phyloP scores from a whole-genome alignment of 1,284 basidiomycete genomes.

The Stereum hirsutum region DNA sequence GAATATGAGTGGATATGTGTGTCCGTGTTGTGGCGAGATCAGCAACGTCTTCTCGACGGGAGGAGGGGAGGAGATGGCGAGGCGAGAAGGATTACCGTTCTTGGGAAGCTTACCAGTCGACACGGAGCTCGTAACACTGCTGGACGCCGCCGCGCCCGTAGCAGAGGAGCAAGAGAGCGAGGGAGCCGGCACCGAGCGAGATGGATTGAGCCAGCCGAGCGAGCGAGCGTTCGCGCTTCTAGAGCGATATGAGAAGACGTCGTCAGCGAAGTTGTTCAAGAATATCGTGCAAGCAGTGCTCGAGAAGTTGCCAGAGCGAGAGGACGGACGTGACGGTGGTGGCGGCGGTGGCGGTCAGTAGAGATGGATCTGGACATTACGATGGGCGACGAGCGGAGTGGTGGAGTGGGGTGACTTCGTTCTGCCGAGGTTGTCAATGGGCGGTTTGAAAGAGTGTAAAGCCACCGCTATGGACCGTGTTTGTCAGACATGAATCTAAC shows the following conservation, averaged over 20 bases:
- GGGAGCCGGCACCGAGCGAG: slow-evolving; percentile 13
- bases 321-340: too few relatives aligned
- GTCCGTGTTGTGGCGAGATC: slow-evolving; percentile 90
- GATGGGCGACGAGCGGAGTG: too few relatives aligned
- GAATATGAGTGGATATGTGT: slow-evolving; percentile 99
- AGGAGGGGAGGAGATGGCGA: slow-evolving; percentile 84
- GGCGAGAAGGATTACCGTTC: slow-evolving; percentile 66
- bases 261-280: slow-evolving; percentile 53
- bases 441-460: too few relatives aligned
- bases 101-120: slow-evolving; percentile 93
- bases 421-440: too few relatives aligned
- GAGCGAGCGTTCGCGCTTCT: slow-evolving; percentile 36
- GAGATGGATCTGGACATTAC: too few relatives aligned
- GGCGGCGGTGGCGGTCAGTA: too few relatives aligned
- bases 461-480: too few relatives aligned
- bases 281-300: slow-evolving; percentile 37
- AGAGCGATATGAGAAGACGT: slow-evolving; percentile 46
- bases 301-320: slow-evolving; percentile 12
- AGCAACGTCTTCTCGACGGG: slow-evolving; percentile 94
- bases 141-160: slow-evolving; percentile 58
- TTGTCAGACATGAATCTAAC: too few relatives aligned
- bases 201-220: slow-evolving; percentile 6
- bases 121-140: slow-evolving; percentile 79
- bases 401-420: too few relatives aligned
- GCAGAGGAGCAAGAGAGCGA: slow-evolving; percentile 14